Conservation (phyloP, 352 stramenopile species). For the Globisporangium yorkense region DNA sequence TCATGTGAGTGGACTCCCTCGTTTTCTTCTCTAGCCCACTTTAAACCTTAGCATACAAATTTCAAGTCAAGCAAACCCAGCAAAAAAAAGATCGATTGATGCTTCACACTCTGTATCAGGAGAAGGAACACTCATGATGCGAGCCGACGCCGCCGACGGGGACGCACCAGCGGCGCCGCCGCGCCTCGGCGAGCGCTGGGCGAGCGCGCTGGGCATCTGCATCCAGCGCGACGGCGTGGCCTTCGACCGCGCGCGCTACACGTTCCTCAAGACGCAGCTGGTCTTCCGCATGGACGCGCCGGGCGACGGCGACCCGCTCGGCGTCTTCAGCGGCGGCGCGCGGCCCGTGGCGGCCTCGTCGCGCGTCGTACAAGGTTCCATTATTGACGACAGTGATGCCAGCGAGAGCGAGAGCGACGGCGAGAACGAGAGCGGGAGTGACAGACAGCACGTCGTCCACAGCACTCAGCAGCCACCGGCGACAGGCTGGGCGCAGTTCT, state of each 20-base stretch:
- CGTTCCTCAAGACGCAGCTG: constrained; percentile 46
- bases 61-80: not conserved
- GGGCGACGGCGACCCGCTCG: constrained; percentile 40
- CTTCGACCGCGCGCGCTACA: constrained; percentile 38
- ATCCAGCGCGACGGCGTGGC: constrained; percentile 11
- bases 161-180: not conserved
- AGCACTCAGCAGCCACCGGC: not conserved
- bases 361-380: constrained; percentile 8
- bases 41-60: not conserved
- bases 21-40: not conserved
- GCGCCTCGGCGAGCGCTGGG: constrained; percentile 27
- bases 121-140: not conserved
- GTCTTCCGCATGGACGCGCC: constrained; percentile 60
- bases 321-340: constrained; percentile 15
- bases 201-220: constrained; percentile 20
- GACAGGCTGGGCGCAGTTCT: constrained; percentile 52
- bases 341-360: not conserved
- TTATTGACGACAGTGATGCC: constrained; percentile 16
- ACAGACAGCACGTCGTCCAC: not conserved
- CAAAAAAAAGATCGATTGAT: not conserved
- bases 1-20: constrained; percentile 2
- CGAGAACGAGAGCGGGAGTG: constrained; percentile 1
- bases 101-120: not conserved
- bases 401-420: constrained; percentile 7
- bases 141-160: not conserved